phyloP scores from a whole-genome alignment of 108 stramenopile genomes.

The Seminavis robusta region DNA sequence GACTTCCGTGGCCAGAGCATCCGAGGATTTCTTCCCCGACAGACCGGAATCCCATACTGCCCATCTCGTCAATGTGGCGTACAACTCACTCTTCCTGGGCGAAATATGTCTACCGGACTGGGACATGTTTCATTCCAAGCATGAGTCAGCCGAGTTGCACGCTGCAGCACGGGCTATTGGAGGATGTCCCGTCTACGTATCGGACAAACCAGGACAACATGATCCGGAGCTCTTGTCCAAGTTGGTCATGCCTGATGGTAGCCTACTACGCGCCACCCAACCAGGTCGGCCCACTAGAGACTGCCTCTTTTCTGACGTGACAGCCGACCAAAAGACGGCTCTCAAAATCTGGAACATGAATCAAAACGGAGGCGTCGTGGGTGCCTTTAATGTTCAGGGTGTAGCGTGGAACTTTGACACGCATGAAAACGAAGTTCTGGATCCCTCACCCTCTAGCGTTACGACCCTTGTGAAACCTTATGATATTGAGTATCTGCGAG shows the following conservation, averaged over 20 bases:
- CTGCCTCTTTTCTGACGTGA: constrained; percentile 38
- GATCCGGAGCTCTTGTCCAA: constrained; percentile 24
- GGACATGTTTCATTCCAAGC: constrained; percentile 72
- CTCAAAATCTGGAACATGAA: constrained; percentile 43
- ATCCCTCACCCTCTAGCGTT: constrained; percentile 11
- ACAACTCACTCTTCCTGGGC: constrained; percentile 54
- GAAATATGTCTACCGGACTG: constrained; percentile 64
- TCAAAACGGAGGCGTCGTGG: constrained; percentile 28
- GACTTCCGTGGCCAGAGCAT: constrained; percentile 38
- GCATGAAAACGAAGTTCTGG: constrained; percentile 29
- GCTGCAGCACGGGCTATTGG: constrained; percentile 58
- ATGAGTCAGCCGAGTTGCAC: constrained; percentile 45
- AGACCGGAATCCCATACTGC: constrained; percentile 44
- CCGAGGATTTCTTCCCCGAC: constrained; percentile 63
- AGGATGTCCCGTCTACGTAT: constrained; percentile 67
- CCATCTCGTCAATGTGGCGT: constrained; percentile 58
- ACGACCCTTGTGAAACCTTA: constrained; percentile 14
- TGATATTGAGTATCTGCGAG: constrained; percentile 22
- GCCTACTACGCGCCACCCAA: constrained; percentile 22
- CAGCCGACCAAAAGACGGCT: constrained; percentile 26
- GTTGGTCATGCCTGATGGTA: constrained; percentile 42
- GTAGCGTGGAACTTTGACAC: constrained; percentile 41
- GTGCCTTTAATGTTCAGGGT: constrained; percentile 43
- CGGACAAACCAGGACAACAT: constrained; percentile 54
- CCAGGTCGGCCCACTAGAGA: constrained; percentile 39